Evolutionary conservation across 176 grass and related monocot species (phyloP).

Genomic region (Musa acuminata): DNA sequence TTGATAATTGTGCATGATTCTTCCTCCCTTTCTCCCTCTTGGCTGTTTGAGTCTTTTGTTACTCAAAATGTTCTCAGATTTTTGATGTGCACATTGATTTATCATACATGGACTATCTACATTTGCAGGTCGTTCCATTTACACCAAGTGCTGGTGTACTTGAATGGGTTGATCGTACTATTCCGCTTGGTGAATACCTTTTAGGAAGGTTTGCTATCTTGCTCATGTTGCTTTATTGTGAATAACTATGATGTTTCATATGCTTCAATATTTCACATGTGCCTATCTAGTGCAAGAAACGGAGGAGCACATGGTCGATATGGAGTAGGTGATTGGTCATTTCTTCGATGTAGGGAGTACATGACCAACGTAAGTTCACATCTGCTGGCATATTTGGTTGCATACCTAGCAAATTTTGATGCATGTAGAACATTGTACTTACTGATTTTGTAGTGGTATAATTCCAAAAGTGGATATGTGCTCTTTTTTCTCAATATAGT

Average conservation of each 20-base stretch:
- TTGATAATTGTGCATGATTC: too few species aligned
- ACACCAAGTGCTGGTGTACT: constrained; percentile 95
- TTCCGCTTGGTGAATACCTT: constrained; percentile 85
- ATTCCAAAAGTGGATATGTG: not conserved
- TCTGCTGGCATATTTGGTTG: not conserved
- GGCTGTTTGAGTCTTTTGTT: too few species aligned
- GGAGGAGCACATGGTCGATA: constrained; percentile 81
- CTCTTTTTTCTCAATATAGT: not conserved
- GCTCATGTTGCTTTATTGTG: not conserved
- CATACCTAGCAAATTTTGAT: too few species aligned
- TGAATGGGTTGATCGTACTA: constrained; percentile 92
- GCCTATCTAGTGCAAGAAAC: constrained; percentile 49
- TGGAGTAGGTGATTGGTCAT: constrained; percentile 87
- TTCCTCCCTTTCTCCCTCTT: too few species aligned
- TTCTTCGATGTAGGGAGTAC: constrained; percentile 78
- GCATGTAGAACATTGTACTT: constrained; percentile 5
- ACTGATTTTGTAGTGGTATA: not conserved
- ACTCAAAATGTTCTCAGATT: not conserved
- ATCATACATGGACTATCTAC: not conserved
- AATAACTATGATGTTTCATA: not conserved
- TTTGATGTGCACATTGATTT: not conserved
- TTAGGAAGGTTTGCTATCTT: constrained; percentile 56
- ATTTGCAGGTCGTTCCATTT: constrained; percentile 79
- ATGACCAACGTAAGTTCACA: constrained; percentile 45
- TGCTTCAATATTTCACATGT: constrained; percentile 4